A percentile compares a stretch with the other conserved stretches of the same genome.
Conservation (phyloP, 805 yeast species). For the Cyberlindnera maclurae region DNA sequence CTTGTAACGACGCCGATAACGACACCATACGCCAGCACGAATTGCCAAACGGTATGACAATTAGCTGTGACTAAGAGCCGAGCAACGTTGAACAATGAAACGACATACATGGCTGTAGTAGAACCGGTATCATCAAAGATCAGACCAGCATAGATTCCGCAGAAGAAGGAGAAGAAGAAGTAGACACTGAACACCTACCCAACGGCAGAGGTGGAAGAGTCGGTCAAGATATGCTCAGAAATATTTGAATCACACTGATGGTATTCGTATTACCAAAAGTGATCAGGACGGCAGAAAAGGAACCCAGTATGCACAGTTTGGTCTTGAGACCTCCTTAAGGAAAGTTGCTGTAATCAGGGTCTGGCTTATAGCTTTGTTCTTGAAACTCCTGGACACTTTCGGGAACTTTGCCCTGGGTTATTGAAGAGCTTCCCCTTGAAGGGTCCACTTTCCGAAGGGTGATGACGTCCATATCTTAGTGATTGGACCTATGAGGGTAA, state of each 20-base stretch:
- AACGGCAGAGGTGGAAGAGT: constrained; percentile 39
- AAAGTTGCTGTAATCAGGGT: constrained; percentile 24
- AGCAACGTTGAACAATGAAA: constrained; percentile 37
- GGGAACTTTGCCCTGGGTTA: no score
- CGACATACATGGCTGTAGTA: constrained; percentile 34
- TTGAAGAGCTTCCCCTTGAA: neutral
- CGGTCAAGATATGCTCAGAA: constrained; percentile 40
- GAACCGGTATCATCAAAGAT: constrained; percentile 55
- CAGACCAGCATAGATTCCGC: constrained; percentile 35
- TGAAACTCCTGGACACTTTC: no score
- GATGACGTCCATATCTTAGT: no score
- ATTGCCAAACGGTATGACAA: constrained; percentile 38
- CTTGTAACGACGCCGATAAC: constrained; percentile 38
- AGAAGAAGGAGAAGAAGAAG: constrained; percentile 22
- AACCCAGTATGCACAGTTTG: constrained; percentile 26
- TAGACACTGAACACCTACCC: constrained; percentile 59
- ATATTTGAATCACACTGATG: constrained; percentile 60
- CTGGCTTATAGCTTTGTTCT: neutral
- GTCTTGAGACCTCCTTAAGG: constrained; percentile 46
- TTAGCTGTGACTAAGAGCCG: constrained; percentile 38
- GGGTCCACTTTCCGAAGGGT: neutral
- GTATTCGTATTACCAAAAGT: constrained; percentile 62
- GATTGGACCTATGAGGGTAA: no score
- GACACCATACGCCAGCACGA: constrained; percentile 46
- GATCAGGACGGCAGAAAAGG: constrained; percentile 47